phyloP scores from a whole-genome alignment of 768 basidiomycete species.

The Phlebiopsis gigantea region DNA sequence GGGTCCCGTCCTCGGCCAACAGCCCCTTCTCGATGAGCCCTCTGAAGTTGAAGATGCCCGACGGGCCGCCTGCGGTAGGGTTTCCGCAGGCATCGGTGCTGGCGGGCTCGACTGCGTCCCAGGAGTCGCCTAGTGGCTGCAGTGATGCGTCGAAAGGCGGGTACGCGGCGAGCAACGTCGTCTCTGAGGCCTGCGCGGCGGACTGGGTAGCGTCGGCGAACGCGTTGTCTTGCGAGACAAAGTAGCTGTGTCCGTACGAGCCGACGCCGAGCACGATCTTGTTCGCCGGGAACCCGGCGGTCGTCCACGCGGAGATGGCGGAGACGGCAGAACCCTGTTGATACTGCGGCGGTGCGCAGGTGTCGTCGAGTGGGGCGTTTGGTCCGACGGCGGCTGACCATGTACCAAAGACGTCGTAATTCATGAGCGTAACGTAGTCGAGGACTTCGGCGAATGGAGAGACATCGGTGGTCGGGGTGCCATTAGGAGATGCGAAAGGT shows the following conservation, averaged over 20 bases:
- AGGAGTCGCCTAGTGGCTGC: conserved; percentile 39
- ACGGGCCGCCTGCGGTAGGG: conserved; percentile 28
- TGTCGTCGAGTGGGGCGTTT: conserved; percentile 80
- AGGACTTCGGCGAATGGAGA: conserved; percentile 67
- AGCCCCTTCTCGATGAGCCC: conserved; percentile 54
- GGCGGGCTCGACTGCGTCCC: conserved; percentile 21
- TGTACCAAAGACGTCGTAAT: conserved; percentile 57
- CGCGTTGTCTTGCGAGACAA: conserved; percentile 33
- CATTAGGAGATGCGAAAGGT: conserved; percentile 43
- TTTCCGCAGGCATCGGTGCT: conserved; percentile 31
- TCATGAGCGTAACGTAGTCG: conserved; percentile 63
- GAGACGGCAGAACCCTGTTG: conserved; percentile 76
- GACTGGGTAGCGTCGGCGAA: conserved; percentile 21
- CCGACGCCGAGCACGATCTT: conserved; percentile 85
- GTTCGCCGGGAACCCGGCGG: conserved; percentile 68
- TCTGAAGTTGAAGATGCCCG: conserved; percentile 59
- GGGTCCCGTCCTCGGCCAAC: conserved; percentile 40
- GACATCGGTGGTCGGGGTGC: conserved; percentile 61
- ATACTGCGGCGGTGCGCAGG: conserved; percentile 53
- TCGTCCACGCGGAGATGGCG: conserved; percentile 70
- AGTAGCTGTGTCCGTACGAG: conserved; percentile 76
- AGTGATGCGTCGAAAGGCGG: conserved; percentile 42
- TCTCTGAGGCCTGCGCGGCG: conserved; percentile 12
- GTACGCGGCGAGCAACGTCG: conserved; percentile 36
- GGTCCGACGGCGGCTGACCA: conserved; percentile 61